Evolutionary conservation across 768 basidiomycete species (phyloP), one percentile per base, ranked within the genome.

Genomic region (Boletus fagicola): DNA sequence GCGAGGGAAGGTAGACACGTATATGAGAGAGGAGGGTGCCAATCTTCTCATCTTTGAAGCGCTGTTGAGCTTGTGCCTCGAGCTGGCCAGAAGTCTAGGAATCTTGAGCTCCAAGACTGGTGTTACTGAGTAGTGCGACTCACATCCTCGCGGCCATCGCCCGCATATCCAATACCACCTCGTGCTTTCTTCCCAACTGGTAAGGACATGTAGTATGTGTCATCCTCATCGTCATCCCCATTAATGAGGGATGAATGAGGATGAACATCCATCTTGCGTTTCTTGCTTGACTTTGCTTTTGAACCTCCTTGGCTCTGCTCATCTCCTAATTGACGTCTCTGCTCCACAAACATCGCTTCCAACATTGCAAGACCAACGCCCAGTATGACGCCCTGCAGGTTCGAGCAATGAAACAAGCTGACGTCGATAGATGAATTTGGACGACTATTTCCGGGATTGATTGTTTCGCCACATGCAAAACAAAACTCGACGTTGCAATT

Each of bases 281-380:
- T 74, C 70, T 77, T 80, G 57, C 61, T 72, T n/a, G 68, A 69
- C 63, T 70, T 70, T 54, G 65, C 51, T 64, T 68, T 72, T 16
- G 61, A 60, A 28, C 52, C 16, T 39, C 59, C 70, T n/a, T 60
- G 69, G 38, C 26, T 63, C 54, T 58, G 58, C 4, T 69, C 72
- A 22, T 70, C 71, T 16, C 66, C 61, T 5, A 60, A 35, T 40
- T 76, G 75, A 46, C 74, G 75, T 13, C 71, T 70, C 58, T 85
- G 83, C 40, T 87, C 83, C 36, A 78, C 70, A 67, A 87, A 95
- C 36, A 80, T 72, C 53, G 83, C 78, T 71, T 96, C 92, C 43
- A 96, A 80, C 84, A 92, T 92, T 36, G 84, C 84, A 44, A 96
- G 80, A 10, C 95, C 94, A 39, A 96, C 80, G n/a, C 94, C 95